These are phyloP conservation scores for Coprinopsis cinerea DNA, from an alignment of 768 basidiomycete genomes.

Conservation along the genomic window DNA sequence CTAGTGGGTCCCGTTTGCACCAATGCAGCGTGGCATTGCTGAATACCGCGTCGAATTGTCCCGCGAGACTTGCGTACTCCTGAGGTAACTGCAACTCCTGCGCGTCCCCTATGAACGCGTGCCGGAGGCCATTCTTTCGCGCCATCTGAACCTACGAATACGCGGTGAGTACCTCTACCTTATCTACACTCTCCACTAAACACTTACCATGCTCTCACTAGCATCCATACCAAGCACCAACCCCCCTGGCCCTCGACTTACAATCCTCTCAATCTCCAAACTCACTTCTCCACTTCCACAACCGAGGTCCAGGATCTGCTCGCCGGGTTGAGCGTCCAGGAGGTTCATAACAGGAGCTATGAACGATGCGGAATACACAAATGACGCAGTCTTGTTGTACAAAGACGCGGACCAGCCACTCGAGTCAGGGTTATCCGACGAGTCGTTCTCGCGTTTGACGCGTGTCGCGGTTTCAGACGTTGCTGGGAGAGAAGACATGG, in stretches of 20 bases:
- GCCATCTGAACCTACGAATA: conserved; percentile 15
- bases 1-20: conserved; percentile 71
- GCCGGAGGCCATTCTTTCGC: conserved; percentile 28
- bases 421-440: conserved; percentile 1
- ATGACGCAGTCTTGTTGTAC: conserved; percentile 62
- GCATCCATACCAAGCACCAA: conserved; percentile 64
- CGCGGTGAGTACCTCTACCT: not conserved
- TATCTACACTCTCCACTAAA: not conserved
- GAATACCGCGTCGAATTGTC: conserved; percentile 69
- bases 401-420: conserved; percentile 46
- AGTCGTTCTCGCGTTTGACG: conserved; percentile 3
- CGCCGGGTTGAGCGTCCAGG: conserved; percentile 58
- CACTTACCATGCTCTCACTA: conserved; percentile 65
- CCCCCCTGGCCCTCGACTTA: conserved; percentile 41
- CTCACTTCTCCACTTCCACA: conserved; percentile 84
- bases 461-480: not conserved
- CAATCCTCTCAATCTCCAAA: conserved; percentile 44
- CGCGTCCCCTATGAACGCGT: conserved; percentile 49
- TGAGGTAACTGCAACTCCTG: conserved; percentile 38
- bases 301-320: conserved; percentile 70
- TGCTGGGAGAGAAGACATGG: not conserved
- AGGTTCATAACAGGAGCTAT: conserved; percentile 52
- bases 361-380: conserved; percentile 56
- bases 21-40: conserved; percentile 80
- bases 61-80: conserved; percentile 19